Conservation (phyloP, 495 filamentous ascomycete species). For the Penicillium fimorum region DNA sequence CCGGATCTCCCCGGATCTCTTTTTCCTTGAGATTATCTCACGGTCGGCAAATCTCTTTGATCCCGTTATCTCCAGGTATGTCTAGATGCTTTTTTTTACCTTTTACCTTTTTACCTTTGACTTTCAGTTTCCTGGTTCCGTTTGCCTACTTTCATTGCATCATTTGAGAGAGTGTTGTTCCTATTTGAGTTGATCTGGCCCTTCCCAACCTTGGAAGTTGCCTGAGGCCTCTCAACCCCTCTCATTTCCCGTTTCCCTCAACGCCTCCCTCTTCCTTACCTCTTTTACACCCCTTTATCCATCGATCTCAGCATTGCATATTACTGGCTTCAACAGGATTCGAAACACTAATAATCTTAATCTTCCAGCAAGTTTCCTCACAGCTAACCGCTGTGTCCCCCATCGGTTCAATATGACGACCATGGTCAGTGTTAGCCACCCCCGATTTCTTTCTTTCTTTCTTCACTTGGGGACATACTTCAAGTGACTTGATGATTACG, state of each 20-base stretch:
- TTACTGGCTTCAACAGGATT: conserved; percentile 9
- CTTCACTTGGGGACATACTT: background rate
- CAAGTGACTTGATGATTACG: background rate
- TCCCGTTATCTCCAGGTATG: conserved; percentile 13
- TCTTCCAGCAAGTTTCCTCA: conserved; percentile 17
- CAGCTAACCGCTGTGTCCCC: conserved; percentile 42
- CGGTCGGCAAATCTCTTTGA: conserved; percentile 6
- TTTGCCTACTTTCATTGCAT: background rate
- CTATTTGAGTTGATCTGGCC: conserved; percentile 9
- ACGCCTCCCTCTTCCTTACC: background rate
- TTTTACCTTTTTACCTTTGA: background rate
- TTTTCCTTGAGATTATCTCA: conserved; percentile 9
- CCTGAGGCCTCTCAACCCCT: conserved; percentile 10
- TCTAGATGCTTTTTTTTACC: background rate
- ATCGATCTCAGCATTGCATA: background rate
- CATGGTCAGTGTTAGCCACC: conserved; percentile 40
- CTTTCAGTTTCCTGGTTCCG: background rate
- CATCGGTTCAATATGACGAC: conserved; percentile 47
- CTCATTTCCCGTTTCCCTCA: conserved; percentile 4
- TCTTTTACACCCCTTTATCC: background rate
- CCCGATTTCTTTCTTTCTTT: conserved; percentile 1
- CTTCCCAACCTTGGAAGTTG: background rate
- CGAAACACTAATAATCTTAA: background rate
- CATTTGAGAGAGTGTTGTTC: background rate
- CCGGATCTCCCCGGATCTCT: conserved; percentile 6